A percentile compares a stretch with the other conserved stretches of the same genome.
Conservation (phyloP, 2,329 filamentous ascomycete genomes). For the Sporothrix dimorphospora region DNA sequence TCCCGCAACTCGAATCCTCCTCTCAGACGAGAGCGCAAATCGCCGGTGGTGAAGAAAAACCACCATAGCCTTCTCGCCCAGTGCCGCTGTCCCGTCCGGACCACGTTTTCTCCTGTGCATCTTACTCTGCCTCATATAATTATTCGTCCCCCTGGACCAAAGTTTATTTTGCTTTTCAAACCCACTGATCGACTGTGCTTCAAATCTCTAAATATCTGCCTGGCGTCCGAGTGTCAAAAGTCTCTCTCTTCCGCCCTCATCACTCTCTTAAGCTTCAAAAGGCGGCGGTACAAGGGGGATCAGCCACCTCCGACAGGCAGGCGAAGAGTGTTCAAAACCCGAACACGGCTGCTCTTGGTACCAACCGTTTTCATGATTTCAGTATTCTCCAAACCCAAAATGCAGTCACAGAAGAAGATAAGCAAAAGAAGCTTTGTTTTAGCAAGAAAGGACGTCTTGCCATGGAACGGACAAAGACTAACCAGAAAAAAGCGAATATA, state of each 20-base stretch:
- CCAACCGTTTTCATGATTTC: not conserved
- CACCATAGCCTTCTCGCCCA: not conserved
- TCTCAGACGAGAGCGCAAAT: not conserved
- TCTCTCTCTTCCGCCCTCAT: not conserved
- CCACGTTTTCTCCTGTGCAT: not conserved
- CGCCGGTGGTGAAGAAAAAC: not conserved
- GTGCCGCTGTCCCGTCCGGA: not conserved
- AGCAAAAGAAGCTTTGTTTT: not conserved
- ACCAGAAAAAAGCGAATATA: not conserved
- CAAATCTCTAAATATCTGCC: not conserved
- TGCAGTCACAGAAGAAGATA: not conserved
- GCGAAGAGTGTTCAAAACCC: not conserved
- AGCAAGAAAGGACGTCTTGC: too few relatives aligned
- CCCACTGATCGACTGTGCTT: constrained; percentile 18
- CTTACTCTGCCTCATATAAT: not conserved
- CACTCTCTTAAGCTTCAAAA: not conserved
- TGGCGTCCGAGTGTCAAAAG: not conserved
- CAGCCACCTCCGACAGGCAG: constrained; percentile 20
- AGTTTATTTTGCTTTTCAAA: constrained; percentile 7
- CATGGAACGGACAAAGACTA: not conserved
- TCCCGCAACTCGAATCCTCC: not conserved
- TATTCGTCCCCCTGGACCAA: constrained; percentile 8
- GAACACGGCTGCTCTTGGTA: not conserved
- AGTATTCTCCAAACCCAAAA: not conserved
- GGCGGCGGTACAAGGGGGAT: constrained; percentile 16